Evolutionary conservation across 148 eudicot species (phyloP), one percentile per base, ranked within the genome.

Genomic region (Agrostemma githago): DNA sequence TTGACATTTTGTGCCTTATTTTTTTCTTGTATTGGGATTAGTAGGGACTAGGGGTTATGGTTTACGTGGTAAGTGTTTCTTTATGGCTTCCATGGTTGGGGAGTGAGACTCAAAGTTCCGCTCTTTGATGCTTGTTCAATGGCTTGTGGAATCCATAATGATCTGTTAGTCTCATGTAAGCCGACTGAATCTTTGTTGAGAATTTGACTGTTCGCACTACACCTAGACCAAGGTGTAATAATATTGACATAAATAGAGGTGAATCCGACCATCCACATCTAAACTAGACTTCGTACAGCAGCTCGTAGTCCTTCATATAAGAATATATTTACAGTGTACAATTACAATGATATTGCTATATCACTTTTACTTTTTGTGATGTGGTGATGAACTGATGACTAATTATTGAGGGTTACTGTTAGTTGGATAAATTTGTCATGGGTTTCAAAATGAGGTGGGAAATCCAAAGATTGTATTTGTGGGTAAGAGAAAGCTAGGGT

Each of bases 81-180:
- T 11, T 40, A 62, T 62, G 41, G 70, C 48, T 66, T n/a, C 70
- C 41, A 66, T 66, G 70, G 42, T 66, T 41, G 51, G 70, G 26
- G 5, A 6, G 9, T 4, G 20, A 17, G 17, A 48, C 14, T 48
- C 17, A 67, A 67, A 64, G 68, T 4, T 37, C 12, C 19, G 44
- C 8, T 39, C 68, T 64, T 64, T 40, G 68, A 64, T 64, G 43
- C 5, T 64, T 62, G 65, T 62, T 8, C 2, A 20, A 2, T 64
- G n/a, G 44, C 68, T 38, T 38, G 38, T 65, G 48, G 21, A 65
- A 65, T 65, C 46, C 12, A 17, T 17, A 64, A 39, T 64, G 68
- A 14, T 6, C 20, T 12, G 5, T n/a, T n/a, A 43, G 53, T 43
- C 56, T 43, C 71, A 42, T 42, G 37, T 67, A 7, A 17, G 70